These are phyloP conservation scores for apple (Malus domestica) DNA, from an alignment of 306 rosid species.

Conservation along the genomic window DNA sequence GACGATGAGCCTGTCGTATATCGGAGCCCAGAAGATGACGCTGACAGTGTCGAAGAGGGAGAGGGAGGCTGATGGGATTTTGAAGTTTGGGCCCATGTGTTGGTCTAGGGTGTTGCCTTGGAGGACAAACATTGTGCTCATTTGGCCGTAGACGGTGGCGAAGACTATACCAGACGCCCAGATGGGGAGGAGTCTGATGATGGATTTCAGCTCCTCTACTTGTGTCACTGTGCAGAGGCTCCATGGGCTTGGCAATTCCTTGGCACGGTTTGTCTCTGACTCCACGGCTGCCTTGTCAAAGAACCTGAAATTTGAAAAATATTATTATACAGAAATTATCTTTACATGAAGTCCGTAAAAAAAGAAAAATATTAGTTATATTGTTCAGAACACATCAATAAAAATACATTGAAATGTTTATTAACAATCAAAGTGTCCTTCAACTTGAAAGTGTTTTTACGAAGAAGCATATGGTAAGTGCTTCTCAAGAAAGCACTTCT, in stretches of 20 bases:
- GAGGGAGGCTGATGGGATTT: constrained; percentile 80
- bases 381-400: no score
- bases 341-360: no score
- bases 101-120: constrained; percentile 86
- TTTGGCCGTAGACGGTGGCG: constrained; percentile 70
- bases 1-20: constrained; percentile 56
- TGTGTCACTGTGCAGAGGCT: constrained; percentile 76
- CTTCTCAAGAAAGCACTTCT: not conserved
- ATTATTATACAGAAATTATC: not conserved
- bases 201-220: constrained; percentile 75
- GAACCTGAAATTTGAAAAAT: constrained; percentile 33
- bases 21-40: constrained; percentile 64
- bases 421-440: not conserved
- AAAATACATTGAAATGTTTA: no score
- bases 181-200: constrained; percentile 57
- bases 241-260: constrained; percentile 47
- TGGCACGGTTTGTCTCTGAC: constrained; percentile 23
- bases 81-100: constrained; percentile 55
- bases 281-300: constrained; percentile 74
- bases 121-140: constrained; percentile 81
- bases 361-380: no score
- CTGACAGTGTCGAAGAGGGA: constrained; percentile 75
- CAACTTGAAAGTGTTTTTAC: not conserved
- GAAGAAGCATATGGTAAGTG: no score
- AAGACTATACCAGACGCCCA: constrained; percentile 75